These are phyloP conservation scores for Ganoderma multipileum DNA, from an alignment of 1,284 basidiomycete genomes.

Conservation along the genomic window DNA sequence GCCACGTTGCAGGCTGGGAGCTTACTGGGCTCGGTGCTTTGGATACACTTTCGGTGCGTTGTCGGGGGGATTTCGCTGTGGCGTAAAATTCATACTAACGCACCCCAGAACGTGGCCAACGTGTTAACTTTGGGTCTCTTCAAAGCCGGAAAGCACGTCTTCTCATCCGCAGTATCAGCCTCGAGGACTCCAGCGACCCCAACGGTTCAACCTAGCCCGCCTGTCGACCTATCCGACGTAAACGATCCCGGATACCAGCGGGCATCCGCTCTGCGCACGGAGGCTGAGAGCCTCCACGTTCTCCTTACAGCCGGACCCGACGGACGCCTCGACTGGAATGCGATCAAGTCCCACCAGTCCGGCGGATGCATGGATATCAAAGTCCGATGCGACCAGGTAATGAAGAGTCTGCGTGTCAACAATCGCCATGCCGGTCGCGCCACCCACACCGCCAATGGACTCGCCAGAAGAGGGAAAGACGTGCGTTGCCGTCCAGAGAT, in stretches of 20 bases:
- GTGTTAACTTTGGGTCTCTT: not conserved
- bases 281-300: slow-evolving; percentile 13
- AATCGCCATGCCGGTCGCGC: slow-evolving; percentile 5
- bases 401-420: slow-evolving; percentile 5
- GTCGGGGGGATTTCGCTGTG: not conserved
- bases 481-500: not conserved
- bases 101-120: not conserved
- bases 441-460: not conserved
- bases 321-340: slow-evolving; percentile 13
- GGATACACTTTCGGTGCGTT: slow-evolving; percentile 2
- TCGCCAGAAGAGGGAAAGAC: slow-evolving; percentile 6
- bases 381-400: slow-evolving; percentile 15
- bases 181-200: not conserved
- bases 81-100: not conserved
- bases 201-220: not conserved
- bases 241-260: slow-evolving; percentile 13
- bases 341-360: slow-evolving; percentile 10
- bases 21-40: slow-evolving; percentile 1
- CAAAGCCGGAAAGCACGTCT: not conserved
- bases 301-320: not conserved
- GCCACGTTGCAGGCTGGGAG: not conserved
- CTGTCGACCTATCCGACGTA: not conserved
- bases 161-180: too few relatives aligned
- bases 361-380: slow-evolving; percentile 7
- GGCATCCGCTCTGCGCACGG: slow-evolving; percentile 5